phyloP scores from a whole-genome alignment of 495 filamentous ascomycete species.

The Talaromyces nanjingensis region DNA sequence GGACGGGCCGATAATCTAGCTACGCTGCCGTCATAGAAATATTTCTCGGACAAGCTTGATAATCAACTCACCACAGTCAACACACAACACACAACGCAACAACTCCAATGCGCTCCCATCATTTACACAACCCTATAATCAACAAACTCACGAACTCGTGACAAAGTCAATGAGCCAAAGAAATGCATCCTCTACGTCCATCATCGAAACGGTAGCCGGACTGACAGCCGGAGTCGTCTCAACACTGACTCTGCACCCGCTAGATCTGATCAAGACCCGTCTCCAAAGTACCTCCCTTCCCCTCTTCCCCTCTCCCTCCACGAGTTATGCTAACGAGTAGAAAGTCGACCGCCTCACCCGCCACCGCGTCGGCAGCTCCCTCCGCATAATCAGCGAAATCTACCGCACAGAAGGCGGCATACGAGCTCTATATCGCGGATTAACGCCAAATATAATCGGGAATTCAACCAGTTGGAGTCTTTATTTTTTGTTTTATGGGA shows the following conservation, averaged over 20 bases:
- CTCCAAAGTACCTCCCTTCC: constrained; percentile 60
- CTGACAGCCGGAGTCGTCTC: constrained; percentile 81
- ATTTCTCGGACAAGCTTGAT: not conserved
- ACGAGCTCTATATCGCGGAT: constrained; percentile 74
- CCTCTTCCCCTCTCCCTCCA: constrained; percentile 3
- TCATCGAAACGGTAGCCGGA: constrained; percentile 85
- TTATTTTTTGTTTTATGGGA: constrained; percentile 74
- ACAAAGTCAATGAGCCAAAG: constrained; percentile 37
- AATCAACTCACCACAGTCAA: not conserved
- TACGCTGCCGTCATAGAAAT: not conserved
- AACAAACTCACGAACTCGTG: not conserved
- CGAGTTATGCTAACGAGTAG: not conserved
- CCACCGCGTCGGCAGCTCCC: constrained; percentile 44
- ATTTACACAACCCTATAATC: not conserved
- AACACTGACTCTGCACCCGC: constrained; percentile 63
- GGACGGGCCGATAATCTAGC: not conserved
- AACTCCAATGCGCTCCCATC: not conserved
- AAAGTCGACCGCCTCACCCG: constrained; percentile 34
- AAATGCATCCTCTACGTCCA: constrained; percentile 59
- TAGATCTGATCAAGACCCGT: constrained; percentile 93
- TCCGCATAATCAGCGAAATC: constrained; percentile 49
- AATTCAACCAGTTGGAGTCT: constrained; percentile 87
- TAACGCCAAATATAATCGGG: constrained; percentile 83
- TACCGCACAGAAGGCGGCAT: constrained; percentile 50
- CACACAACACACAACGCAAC: not conserved